phyloP scores from a whole-genome alignment of 2,329 filamentous ascomycete species.

The Pyricularia sp. region DNA sequence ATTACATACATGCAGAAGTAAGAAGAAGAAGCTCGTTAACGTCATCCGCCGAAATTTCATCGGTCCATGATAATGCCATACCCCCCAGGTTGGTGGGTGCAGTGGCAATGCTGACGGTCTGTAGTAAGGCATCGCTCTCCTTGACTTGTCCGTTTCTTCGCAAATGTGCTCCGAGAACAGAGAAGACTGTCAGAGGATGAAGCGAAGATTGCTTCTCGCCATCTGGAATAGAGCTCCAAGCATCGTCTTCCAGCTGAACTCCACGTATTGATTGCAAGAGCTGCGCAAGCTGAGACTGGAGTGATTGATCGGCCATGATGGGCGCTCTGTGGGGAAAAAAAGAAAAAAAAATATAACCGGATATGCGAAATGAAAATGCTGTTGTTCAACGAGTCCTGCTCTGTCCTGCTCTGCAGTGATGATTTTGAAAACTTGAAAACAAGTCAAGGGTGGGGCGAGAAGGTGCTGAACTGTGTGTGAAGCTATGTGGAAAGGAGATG shows the following conservation, averaged over 20 bases:
- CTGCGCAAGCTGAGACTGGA: neutral
- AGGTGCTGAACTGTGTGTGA: neutral
- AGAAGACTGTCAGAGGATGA: neutral
- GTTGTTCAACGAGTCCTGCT: neutral
- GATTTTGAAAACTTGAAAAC: neutral
- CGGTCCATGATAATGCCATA: neutral
- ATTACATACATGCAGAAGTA: neutral
- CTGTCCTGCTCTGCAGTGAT: neutral
- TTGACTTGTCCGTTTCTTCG: neutral
- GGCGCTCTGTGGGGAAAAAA: neutral
- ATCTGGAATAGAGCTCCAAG: neutral
- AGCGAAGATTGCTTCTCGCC: neutral
- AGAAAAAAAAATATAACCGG: neutral
- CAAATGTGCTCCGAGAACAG: neutral
- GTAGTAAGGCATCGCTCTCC: neutral
- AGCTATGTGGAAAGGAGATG: neutral
- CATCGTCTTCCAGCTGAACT: neutral
- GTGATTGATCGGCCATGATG: neutral
- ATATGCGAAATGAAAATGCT: neutral
- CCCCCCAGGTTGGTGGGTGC: neutral
- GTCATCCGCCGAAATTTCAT: neutral
- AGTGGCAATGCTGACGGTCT: neutral
- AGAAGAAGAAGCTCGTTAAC: neutral
- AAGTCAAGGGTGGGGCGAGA: neutral
- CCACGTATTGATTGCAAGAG: neutral